Percentiles rank a stretch among this genome's conserved stretches.
Evolutionary conservation across 139 green algal species (phyloP).

Genomic region (Picochlorum sp.): DNA sequence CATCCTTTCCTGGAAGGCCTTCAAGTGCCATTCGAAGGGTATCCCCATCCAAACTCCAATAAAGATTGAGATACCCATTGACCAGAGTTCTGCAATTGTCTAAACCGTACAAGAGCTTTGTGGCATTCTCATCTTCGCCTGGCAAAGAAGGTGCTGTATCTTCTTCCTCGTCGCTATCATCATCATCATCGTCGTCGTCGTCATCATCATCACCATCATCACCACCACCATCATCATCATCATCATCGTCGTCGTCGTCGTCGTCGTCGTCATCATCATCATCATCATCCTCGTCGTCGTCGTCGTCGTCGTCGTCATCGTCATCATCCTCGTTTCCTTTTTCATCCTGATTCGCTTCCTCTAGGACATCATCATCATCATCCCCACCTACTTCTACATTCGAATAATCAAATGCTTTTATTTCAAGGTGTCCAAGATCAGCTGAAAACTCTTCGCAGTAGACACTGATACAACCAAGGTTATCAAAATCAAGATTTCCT

Average conservation of each 20-base stretch:
- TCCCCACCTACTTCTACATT: background rate
- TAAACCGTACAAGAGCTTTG: background rate
- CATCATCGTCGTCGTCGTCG: background rate
- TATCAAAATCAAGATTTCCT: background rate
- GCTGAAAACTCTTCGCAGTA: conserved; percentile 3
- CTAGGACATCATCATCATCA: background rate
- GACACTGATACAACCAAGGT: background rate
- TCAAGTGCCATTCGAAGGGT: conserved; percentile 5
- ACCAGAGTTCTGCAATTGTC: conserved; percentile 16
- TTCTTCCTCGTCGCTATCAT: background rate
- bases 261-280: background rate
- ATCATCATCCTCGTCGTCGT: background rate
- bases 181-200: background rate
- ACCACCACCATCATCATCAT: background rate
- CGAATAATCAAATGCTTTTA: background rate
- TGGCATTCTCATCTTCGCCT: background rate
- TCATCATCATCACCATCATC: background rate
- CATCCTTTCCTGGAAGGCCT: conserved; percentile 8
- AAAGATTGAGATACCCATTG: conserved; percentile 13
- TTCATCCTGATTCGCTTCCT: background rate
- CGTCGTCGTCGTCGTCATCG: background rate
- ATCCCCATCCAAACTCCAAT: conserved; percentile 12
- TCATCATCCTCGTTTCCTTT: background rate
- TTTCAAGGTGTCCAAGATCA: background rate
- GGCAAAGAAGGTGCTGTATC: background rate